A percentile compares a stretch with the other conserved stretches of the same genome.
phyloP scores from a whole-genome alignment of 2,329 filamentous ascomycete species.

The Venturia nashicola region DNA sequence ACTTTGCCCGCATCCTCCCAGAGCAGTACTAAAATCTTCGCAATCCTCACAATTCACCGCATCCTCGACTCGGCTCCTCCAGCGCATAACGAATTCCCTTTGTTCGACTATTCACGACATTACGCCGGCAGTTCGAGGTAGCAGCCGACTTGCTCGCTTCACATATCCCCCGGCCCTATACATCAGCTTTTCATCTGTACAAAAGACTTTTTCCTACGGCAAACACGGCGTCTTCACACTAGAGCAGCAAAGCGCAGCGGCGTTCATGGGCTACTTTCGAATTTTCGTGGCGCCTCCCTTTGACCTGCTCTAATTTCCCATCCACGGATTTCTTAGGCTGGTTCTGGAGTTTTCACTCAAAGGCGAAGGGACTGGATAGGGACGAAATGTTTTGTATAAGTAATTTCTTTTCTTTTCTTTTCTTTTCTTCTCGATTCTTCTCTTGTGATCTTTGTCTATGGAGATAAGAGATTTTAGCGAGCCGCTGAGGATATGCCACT shows the following conservation, averaged over 20 bases:
- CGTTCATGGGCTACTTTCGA: background rate
- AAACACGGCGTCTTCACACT: background rate
- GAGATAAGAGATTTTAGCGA: background rate
- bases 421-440: background rate
- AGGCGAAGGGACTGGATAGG: background rate
- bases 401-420: background rate
- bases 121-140: background rate
- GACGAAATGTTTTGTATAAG: background rate
- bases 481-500: background rate
- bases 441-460: background rate
- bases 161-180: background rate
- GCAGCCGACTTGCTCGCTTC: background rate
- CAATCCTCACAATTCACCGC: background rate
- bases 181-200: background rate
- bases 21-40: background rate
- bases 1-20: constrained; percentile 46
- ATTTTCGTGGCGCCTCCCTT: background rate
- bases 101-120: background rate
- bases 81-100: constrained; percentile 3
- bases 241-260: background rate
- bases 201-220: background rate
- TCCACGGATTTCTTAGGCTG: background rate
- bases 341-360: constrained; percentile 1
- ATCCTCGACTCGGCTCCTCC: background rate
- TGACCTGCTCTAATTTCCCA: background rate